These are phyloP conservation scores for Marsdenia floribunda DNA, from an alignment of 257 asterid genomes.

Conservation along the genomic window DNA sequence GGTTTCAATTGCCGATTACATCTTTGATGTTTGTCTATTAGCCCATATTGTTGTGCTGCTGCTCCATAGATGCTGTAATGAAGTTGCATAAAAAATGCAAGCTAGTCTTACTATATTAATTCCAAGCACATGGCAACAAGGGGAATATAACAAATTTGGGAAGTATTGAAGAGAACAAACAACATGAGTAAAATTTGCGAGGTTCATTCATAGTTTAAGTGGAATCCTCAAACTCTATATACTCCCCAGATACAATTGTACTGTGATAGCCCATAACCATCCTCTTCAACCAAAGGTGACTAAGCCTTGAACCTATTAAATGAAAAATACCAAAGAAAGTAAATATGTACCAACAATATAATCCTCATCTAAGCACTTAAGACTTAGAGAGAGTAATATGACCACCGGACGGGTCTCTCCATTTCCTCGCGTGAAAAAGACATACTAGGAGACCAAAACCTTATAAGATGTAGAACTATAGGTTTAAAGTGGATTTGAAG, in stretches of 20 bases:
- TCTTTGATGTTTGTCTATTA: not conserved
- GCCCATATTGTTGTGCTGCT: not conserved
- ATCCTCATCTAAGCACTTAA: not conserved
- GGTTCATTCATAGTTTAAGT: not conserved
- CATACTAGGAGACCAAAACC: not conserved
- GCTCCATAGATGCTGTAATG: not conserved
- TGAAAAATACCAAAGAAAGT: not conserved
- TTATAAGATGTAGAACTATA: not conserved
- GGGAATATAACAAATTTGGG: not conserved
- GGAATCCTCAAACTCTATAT: not conserved
- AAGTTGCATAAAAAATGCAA: not conserved
- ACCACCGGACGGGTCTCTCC: not conserved
- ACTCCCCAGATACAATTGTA: not conserved
- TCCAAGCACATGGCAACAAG: not conserved
- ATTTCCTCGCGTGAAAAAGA: not conserved
- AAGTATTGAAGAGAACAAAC: not conserved
- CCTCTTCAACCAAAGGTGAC: not conserved
- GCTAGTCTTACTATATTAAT: not conserved
- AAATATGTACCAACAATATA: not conserved
- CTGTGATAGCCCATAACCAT: not conserved
- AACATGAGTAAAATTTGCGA: not conserved
- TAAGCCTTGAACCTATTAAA: not conserved
- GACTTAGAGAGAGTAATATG: not conserved
- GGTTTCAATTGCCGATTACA: not conserved
- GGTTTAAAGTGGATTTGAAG: not conserved